Percentiles rank a stretch among this genome's conserved stretches.
These are phyloP conservation scores for Dacryopinax spathularia DNA, from an alignment of 768 basidiomycete genomes.

Conservation along the genomic window DNA sequence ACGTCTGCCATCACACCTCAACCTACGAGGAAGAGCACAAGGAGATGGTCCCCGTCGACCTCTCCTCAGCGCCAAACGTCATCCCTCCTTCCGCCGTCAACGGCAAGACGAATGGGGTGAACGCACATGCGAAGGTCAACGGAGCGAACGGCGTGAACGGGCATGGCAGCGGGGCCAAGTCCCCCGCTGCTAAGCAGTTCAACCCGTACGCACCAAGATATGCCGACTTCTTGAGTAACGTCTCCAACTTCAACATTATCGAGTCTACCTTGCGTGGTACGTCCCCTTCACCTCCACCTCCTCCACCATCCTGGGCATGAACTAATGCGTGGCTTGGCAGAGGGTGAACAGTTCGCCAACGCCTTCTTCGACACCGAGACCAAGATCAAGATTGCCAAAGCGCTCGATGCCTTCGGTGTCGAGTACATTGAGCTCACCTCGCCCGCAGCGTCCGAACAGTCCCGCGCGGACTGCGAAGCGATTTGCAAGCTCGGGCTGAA, in stretches of 20 bases:
- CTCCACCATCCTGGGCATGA: not conserved
- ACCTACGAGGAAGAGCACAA: conserved; percentile 14
- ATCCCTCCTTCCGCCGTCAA: conserved; percentile 7
- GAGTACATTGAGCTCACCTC: conserved; percentile 99
- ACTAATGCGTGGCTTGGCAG: conserved; percentile 29
- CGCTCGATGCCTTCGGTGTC: conserved; percentile 95
- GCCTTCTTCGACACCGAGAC: conserved; percentile 99
- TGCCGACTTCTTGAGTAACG: conserved; percentile 81
- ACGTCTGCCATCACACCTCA: not conserved
- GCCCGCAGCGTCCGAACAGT: conserved; percentile 93
- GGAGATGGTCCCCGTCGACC: conserved; percentile 63
- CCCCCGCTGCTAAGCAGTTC: conserved; percentile 20
- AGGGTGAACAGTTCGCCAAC: conserved; percentile 98
- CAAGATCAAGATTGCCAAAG: conserved; percentile 98
- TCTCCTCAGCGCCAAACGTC: conserved; percentile 19
- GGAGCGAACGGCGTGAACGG: conserved; percentile 16
- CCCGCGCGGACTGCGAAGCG: conserved; percentile 82
- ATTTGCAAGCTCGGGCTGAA: conserved; percentile 98
- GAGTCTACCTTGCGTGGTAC: conserved; percentile 88
- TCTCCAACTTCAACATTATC: conserved; percentile 91
- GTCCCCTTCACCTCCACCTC: conserved; percentile 16
- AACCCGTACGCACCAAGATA: conserved; percentile 88
- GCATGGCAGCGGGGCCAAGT: conserved; percentile 11
- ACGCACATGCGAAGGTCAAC: not conserved
- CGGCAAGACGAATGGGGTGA: conserved; percentile 10